Conservation (phyloP, 768 basidiomycete species). For the Phanerochaete carnosa region DNA sequence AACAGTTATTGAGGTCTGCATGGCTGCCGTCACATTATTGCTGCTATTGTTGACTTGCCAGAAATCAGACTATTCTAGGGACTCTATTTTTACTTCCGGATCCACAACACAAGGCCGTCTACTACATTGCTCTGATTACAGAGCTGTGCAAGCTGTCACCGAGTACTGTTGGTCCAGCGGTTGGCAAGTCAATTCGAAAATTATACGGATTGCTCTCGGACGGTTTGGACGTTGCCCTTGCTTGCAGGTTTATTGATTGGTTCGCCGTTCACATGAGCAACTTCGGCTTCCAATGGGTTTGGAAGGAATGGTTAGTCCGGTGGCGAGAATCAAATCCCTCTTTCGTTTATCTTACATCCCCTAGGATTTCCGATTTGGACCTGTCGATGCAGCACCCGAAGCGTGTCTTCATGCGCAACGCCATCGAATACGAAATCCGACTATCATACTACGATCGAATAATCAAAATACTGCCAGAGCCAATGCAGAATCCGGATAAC, state of each 20-base stretch:
- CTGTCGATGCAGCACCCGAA: slow-evolving; percentile 79
- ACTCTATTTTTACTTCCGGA: slow-evolving; percentile 75
- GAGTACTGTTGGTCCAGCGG: slow-evolving; percentile 88
- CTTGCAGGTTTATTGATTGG: slow-evolving; percentile 88
- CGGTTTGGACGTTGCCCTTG: slow-evolving; percentile 82
- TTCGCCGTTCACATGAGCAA: slow-evolving; percentile 96
- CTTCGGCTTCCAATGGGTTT: slow-evolving; percentile 97
- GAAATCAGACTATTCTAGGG: slow-evolving; percentile 65
- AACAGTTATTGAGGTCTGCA: slow-evolving; percentile 74
- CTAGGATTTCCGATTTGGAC: slow-evolving; percentile 82
- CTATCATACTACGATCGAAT: slow-evolving; percentile 93
- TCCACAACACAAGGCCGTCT: slow-evolving; percentile 72
- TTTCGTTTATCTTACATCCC: neutral
- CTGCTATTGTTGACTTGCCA: slow-evolving; percentile 6
- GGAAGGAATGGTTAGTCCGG: slow-evolving; percentile 87
- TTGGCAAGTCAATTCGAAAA: slow-evolving; percentile 92
- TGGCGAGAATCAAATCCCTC: neutral
- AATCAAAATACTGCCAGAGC: slow-evolving; percentile 79
- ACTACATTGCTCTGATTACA: slow-evolving; percentile 85
- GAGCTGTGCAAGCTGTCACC: slow-evolving; percentile 96
- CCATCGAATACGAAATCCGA: slow-evolving; percentile 86
- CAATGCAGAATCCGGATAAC: slow-evolving; percentile 67
- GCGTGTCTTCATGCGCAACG: slow-evolving; percentile 81
- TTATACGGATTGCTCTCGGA: slow-evolving; percentile 77
- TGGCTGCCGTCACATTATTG: slow-evolving; percentile 21